These are phyloP conservation scores for Emergomyces pasteurianus DNA, from an alignment of 2,329 filamentous ascomycete species.

Conservation along the genomic window DNA sequence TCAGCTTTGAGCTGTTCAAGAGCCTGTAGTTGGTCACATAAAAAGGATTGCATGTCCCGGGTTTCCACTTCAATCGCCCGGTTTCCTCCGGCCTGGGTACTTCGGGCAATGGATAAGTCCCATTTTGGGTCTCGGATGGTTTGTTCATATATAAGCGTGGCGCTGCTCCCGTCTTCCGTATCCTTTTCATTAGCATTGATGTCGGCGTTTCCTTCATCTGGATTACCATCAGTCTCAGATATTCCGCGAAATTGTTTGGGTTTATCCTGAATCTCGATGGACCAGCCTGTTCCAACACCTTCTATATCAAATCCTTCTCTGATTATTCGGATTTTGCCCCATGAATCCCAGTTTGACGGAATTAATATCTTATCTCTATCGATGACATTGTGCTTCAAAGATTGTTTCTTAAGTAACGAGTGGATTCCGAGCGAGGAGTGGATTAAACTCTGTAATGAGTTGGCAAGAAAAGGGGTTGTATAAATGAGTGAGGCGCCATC, in stretches of 20 bases:
- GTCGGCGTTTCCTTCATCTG: background rate
- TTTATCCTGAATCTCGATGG: constrained; percentile 59
- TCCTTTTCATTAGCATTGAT: constrained; percentile 10
- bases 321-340: constrained; percentile 89
- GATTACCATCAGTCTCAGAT: constrained; percentile 1
- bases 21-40: constrained; percentile 60
- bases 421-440: constrained; percentile 81
- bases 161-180: constrained; percentile 38
- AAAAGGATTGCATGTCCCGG: constrained; percentile 66
- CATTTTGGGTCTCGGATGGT: constrained; percentile 65
- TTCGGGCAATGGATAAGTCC: constrained; percentile 46
- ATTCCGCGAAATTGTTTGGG: constrained; percentile 21
- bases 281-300: constrained; percentile 72
- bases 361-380: constrained; percentile 91
- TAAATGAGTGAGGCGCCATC: constrained; percentile 79
- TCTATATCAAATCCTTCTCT: constrained; percentile 90
- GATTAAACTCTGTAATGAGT: constrained; percentile 64
- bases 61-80: constrained; percentile 47
- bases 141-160: constrained; percentile 64
- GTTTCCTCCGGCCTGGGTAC: constrained; percentile 28
- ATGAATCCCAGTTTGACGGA: constrained; percentile 95
- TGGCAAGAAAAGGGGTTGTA: constrained; percentile 63
- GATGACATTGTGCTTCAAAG: constrained; percentile 80
- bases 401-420: constrained; percentile 64
- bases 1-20: constrained; percentile 55